phyloP scores from a whole-genome alignment of 768 basidiomycete species.

The Lactarius akahatsu region DNA sequence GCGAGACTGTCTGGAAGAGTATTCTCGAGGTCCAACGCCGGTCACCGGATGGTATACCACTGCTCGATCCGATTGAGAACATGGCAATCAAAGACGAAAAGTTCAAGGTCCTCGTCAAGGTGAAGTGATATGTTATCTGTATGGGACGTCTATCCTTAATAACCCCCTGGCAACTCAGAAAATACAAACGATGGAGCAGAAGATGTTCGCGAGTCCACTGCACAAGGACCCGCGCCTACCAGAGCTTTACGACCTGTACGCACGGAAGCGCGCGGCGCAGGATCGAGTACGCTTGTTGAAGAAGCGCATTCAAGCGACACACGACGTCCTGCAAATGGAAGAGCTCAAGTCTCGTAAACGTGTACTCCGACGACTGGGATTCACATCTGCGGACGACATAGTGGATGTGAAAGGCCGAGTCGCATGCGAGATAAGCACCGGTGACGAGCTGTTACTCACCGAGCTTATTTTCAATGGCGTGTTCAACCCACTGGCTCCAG shows the following conservation, averaged over 20 bases:
- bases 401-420: conserved; percentile 98
- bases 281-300: conserved; percentile 73
- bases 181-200: conserved; percentile 87
- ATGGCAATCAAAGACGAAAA: conserved; percentile 96
- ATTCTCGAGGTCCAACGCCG: conserved; percentile 88
- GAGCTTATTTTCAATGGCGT: conserved; percentile 97
- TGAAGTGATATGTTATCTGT: conserved; percentile 34
- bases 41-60: conserved; percentile 81
- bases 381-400: conserved; percentile 86
- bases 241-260: conserved; percentile 76
- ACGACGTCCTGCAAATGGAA: conserved; percentile 92
- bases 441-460: conserved; percentile 93
- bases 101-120: conserved; percentile 84
- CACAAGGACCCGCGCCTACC: conserved; percentile 78
- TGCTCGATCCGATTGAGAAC: conserved; percentile 90
- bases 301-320: conserved; percentile 84
- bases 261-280: conserved; percentile 69
- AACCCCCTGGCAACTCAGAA: conserved; percentile 51
- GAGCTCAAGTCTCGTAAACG: conserved; percentile 96
- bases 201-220: conserved; percentile 75
- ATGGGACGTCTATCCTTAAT: neutral
- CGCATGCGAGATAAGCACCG: conserved; percentile 97
- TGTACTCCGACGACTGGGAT: conserved; percentile 86
- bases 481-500: conserved; percentile 87
- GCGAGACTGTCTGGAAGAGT: conserved; percentile 88